Percentiles rank a stretch among this genome's conserved stretches.
Conservation (phyloP, 139 green algal species). For the Tetraselmis chui region DNA sequence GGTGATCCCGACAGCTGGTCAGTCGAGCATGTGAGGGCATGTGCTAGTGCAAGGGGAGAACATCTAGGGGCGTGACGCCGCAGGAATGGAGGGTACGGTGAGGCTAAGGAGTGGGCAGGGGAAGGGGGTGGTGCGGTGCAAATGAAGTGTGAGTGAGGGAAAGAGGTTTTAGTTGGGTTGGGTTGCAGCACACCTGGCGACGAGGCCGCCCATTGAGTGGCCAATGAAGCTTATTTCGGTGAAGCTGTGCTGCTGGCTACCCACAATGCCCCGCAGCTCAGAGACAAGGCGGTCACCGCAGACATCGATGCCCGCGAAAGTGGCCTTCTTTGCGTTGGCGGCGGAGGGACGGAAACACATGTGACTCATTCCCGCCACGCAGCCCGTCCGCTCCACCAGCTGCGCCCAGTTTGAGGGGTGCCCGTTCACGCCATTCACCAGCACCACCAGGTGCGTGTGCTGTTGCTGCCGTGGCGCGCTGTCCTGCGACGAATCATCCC, state of each 20-base stretch:
- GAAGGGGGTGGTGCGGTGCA: not conserved
- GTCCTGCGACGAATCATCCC: too few species aligned
- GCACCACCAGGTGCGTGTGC: not conserved
- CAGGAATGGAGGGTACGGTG: too few species aligned
- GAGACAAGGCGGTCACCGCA: constrained; percentile 65
- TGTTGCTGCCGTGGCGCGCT: not conserved
- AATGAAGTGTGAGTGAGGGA: too few species aligned
- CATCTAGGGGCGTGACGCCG: too few species aligned
- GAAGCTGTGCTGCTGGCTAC: not conserved
- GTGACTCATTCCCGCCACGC: not conserved
- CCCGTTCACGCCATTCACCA: not conserved
- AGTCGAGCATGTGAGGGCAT: not conserved
- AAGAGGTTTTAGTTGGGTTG: too few species aligned
- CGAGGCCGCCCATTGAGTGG: constrained; percentile 67
- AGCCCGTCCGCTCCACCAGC: not conserved
- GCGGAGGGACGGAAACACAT: not conserved
- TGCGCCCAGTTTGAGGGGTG: not conserved
- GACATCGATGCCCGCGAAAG: constrained; percentile 70
- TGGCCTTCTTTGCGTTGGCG: constrained; percentile 14
- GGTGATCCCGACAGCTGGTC: too few species aligned
- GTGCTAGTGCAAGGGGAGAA: not conserved
- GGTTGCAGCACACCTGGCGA: constrained; percentile 32
- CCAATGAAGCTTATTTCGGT: constrained; percentile 53
- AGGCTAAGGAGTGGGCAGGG: too few species aligned
- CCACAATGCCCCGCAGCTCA: constrained; percentile 49